A percentile compares a stretch with the other conserved stretches of the same genome.
Conservation (phyloP, 257 asterid species). For the Voacanga thouarsii region DNA sequence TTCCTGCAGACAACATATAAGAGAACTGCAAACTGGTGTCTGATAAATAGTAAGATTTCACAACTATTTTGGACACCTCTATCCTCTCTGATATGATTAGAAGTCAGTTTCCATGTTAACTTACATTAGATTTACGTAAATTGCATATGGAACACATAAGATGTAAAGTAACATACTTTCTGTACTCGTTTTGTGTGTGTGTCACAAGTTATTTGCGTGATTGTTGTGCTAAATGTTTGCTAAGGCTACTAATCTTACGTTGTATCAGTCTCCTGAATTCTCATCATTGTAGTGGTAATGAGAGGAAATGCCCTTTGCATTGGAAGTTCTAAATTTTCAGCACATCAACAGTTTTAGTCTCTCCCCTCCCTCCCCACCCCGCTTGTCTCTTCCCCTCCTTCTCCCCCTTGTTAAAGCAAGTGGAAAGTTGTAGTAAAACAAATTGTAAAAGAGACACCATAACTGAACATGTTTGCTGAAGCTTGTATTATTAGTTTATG, state of each 20-base stretch:
- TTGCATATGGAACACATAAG: background rate
- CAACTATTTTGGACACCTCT: background rate
- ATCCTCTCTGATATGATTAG: background rate
- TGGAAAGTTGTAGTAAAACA: too few relatives aligned
- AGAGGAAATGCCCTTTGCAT: too few relatives aligned
- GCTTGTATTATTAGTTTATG: background rate
- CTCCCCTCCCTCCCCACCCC: too few relatives aligned
- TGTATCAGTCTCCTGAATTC: background rate
- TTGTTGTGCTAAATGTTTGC: background rate
- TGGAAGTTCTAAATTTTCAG: too few relatives aligned
- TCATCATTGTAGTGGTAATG: too few relatives aligned
- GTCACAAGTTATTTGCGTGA: background rate
- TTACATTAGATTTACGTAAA: background rate
- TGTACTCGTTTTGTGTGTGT: background rate
- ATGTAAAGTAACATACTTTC: background rate
- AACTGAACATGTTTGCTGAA: background rate
- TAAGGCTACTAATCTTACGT: background rate
- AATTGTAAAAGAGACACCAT: too few relatives aligned
- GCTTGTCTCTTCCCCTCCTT: too few relatives aligned
- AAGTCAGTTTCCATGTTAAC: background rate
- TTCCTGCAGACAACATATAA: background rate
- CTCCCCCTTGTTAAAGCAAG: too few relatives aligned
- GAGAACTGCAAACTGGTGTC: background rate
- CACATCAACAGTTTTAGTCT: too few relatives aligned
- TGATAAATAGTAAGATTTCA: background rate